These are phyloP conservation scores for Helotiales sp. DNA, from an alignment of 2,329 filamentous ascomycete genomes.

Conservation along the genomic window DNA sequence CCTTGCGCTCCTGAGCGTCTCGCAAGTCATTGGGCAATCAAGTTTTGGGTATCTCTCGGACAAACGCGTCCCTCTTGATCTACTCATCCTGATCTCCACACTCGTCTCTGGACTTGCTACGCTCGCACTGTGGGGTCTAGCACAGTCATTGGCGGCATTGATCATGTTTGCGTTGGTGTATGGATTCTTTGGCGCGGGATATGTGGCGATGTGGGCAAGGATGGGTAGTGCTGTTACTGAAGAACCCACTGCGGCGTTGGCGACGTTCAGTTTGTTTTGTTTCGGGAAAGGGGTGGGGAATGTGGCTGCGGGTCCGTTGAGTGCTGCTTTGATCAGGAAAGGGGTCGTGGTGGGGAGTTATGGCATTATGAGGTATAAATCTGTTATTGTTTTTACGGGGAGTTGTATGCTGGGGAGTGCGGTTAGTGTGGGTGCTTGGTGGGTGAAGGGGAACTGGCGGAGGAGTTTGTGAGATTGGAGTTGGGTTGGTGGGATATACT, in stretches of 20 bases:
- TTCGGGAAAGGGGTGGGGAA: constrained; percentile 44
- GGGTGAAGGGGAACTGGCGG: constrained; percentile 2
- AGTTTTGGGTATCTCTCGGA: constrained; percentile 57
- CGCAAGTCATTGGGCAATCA: constrained; percentile 54
- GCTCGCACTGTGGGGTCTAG: constrained; percentile 58
- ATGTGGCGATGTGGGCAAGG: constrained; percentile 54
- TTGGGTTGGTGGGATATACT: no score
- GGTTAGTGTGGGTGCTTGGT: constrained; percentile 18
- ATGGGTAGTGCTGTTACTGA: constrained; percentile 43
- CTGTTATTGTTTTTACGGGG: constrained; percentile 35
- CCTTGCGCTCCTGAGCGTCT: constrained; percentile 54
- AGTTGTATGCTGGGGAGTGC: constrained; percentile 34
- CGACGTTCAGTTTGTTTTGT: constrained; percentile 40
- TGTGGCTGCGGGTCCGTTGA: constrained; percentile 42
- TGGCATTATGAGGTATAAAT: constrained; percentile 31
- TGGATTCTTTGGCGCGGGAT: constrained; percentile 60
- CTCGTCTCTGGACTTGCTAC: constrained; percentile 52
- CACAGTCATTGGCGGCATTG: constrained; percentile 50
- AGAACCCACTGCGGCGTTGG: constrained; percentile 38
- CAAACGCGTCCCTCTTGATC: constrained; percentile 47
- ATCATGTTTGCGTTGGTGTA: constrained; percentile 56
- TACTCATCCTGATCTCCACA: constrained; percentile 50
- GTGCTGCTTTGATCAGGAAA: constrained; percentile 36
- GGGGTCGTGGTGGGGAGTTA: constrained; percentile 22
- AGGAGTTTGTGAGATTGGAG: neutral